These are phyloP conservation scores for Nicotiana tomentosiformis DNA, from an alignment of 257 asterid species.

Conservation along the genomic window DNA sequence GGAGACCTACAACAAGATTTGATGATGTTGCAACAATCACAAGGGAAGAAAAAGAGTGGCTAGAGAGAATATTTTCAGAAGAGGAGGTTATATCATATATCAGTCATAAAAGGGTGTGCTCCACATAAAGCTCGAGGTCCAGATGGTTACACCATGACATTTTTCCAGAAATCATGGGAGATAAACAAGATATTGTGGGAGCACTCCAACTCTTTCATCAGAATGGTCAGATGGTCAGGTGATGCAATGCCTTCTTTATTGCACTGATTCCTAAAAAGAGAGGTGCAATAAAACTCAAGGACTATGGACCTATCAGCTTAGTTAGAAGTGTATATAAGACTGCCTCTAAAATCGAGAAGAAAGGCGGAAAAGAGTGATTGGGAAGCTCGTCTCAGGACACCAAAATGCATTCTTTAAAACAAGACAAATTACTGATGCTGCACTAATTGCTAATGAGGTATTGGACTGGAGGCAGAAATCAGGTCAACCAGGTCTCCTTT, in stretches of 20 bases:
- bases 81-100: background rate
- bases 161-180: background rate
- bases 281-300: background rate
- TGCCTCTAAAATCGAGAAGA: background rate
- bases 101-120: background rate
- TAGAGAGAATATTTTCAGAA: background rate
- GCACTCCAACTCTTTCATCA: background rate
- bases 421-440: background rate
- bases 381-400: background rate
- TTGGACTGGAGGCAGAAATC: background rate
- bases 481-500: background rate
- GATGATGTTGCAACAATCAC: background rate
- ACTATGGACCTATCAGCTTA: background rate
- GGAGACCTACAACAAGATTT: background rate
- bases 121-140: background rate
- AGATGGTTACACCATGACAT: background rate
- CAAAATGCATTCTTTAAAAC: background rate
- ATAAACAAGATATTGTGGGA: background rate
- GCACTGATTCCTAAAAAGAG: background rate
- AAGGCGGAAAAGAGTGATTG: background rate
- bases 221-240: background rate
- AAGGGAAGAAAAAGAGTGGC: too few species aligned
- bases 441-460: background rate
- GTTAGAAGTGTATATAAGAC: background rate
- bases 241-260: background rate